These are phyloP conservation scores for Cystoisospora suis DNA, from an alignment of 169 alveolate species.

Conservation along the genomic window DNA sequence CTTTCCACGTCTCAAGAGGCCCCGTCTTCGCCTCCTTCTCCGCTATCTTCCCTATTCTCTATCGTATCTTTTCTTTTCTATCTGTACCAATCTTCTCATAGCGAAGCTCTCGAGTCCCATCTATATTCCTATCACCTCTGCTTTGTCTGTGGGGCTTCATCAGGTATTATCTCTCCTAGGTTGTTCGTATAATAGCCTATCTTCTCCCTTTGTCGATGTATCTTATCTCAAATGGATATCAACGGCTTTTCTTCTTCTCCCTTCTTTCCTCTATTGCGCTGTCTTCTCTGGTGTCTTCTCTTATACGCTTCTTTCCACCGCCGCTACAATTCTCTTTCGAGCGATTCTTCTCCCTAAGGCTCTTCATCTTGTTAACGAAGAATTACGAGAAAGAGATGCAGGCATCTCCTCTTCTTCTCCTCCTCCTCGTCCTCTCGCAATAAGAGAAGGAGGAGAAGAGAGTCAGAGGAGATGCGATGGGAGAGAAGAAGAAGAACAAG, in stretches of 20 bases:
- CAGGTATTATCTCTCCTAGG: slow-evolving; percentile 37
- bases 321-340: background rate
- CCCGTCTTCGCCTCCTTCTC: slow-evolving; percentile 7
- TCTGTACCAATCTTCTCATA: slow-evolving; percentile 24
- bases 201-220: too few relatives aligned
- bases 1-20: slow-evolving; percentile 32
- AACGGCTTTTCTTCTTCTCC: background rate
- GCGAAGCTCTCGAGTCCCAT: slow-evolving; percentile 33
- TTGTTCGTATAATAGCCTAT: slow-evolving; percentile 17
- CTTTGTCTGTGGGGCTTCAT: slow-evolving; percentile 43
- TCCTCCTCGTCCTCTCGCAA: too few relatives aligned
- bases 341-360: slow-evolving; percentile 9
- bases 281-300: background rate
- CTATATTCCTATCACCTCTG: slow-evolving; percentile 50
- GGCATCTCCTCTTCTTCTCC: too few relatives aligned
- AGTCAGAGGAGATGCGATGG: too few relatives aligned
- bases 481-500: too few relatives aligned
- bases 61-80: slow-evolving; percentile 49
- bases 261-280: background rate
- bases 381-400: too few relatives aligned
- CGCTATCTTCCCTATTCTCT: slow-evolving; percentile 58
- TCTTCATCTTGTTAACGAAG: background rate
- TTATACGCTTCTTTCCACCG: background rate
- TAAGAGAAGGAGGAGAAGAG: too few relatives aligned
- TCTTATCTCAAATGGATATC: background rate